Base-by-base conservation (phyloP, 768 basidiomycete species). In the Suillus plorans region DNA sequence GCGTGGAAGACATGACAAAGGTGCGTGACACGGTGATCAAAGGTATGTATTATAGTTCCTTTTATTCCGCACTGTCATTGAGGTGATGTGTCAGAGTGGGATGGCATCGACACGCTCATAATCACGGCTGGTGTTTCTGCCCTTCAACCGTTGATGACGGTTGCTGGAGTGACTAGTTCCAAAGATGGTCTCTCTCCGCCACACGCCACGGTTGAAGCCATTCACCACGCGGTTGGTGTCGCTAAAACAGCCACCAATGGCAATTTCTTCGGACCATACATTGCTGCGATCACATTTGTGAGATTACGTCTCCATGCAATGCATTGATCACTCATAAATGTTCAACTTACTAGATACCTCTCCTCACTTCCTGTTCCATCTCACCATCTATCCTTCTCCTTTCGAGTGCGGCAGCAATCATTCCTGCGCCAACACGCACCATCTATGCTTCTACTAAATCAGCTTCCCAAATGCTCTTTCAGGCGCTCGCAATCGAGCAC, bases 41-140 rank as follows among this genome's bases (percentile, higher is more conserved):
- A 67, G 83, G 94, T 91, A 60, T 50, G 86, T 78, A 14, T 53
- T 14, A 18, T 41, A 45, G 4, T 25, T 36, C 37, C 41, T 28
- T 60, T 37, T 63, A 34, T 47, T 14, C 57, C 53, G 41, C 6
- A 31, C 16, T 28, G 22, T 50, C 50, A 28, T 37, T 52, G 49
- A 34, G 22, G 14, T 16, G 2, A 34, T 52, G 7, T 37, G n/a
- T 2, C 66, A 96, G 95, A 81, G 68, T 95, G 94, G 93, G 79
- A 78, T 1, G 92, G 94, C 18, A 68, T 96, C 1, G 95, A 97
- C 74, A 97, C 95, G 0, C 72, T 97, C 6, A 78, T 94, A 37
- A 85, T 97, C 42, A 84, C 86, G 39, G 94, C 94, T 3, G 95
- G 95, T 4, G 91, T 95, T 0, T 92, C 92, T 1, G 89, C 94